A percentile compares a stretch with the other conserved stretches of the same genome.
These are phyloP conservation scores for Tricholoma flavovirens DNA, from an alignment of 768 basidiomycete genomes.

Conservation along the genomic window DNA sequence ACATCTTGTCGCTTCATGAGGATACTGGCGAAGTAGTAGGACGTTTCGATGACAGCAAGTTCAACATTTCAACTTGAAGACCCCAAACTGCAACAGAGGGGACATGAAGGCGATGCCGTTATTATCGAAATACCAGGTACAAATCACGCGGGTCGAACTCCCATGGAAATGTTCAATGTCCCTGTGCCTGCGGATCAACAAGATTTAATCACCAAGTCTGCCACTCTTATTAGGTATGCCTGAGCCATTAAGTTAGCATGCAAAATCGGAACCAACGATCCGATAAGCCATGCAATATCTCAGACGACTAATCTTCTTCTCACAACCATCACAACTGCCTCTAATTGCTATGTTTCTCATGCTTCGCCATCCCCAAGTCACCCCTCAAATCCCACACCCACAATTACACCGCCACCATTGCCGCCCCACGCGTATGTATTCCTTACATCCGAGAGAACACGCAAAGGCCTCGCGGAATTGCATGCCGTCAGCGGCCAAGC, in stretches of 20 bases:
- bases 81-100: constrained; percentile 40
- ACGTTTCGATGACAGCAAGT: constrained; percentile 48
- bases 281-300: constrained; percentile 58
- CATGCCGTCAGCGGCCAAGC: constrained; percentile 64
- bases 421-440: constrained; percentile 49
- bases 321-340: constrained; percentile 55
- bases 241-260: neutral
- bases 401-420: constrained; percentile 17
- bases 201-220: constrained; percentile 63
- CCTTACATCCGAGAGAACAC: constrained; percentile 53
- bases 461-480: constrained; percentile 50
- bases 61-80: constrained; percentile 59
- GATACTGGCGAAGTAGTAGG: constrained; percentile 68
- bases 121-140: constrained; percentile 61
- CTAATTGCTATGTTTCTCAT: constrained; percentile 55
- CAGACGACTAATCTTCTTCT: constrained; percentile 58
- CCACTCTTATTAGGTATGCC: constrained; percentile 56
- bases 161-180: constrained; percentile 51
- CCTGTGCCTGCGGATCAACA: constrained; percentile 61
- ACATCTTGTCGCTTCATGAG: constrained; percentile 68
- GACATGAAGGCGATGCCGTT: constrained; percentile 59
- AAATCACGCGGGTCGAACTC: constrained; percentile 33
- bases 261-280: neutral
- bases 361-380: constrained; percentile 47
- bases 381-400: constrained; percentile 8